phyloP scores from a whole-genome alignment of 805 yeast genomes.

The Yarrowia sp. region DNA sequence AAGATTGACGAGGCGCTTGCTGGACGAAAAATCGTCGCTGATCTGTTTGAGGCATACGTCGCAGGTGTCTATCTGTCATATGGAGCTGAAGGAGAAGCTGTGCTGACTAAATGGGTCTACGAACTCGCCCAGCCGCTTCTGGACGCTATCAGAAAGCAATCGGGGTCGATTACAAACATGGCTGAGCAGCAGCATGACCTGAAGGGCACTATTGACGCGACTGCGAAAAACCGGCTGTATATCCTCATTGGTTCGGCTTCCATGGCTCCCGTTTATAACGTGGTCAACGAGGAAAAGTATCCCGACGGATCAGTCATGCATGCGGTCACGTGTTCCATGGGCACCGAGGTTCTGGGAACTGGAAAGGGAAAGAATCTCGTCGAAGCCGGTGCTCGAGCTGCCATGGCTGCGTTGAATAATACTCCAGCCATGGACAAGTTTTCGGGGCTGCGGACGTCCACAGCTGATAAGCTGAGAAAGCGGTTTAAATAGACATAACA shows the following conservation, averaged over 20 bases:
- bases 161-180: slow-evolving; percentile 39
- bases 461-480: slow-evolving; percentile 25
- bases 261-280: slow-evolving; percentile 64
- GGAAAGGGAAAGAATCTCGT: slow-evolving; percentile 75
- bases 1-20: slow-evolving; percentile 40
- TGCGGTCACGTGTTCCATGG: slow-evolving; percentile 70
- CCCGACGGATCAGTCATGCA: slow-evolving; percentile 52
- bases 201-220: slow-evolving; percentile 54
- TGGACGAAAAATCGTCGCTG: slow-evolving; percentile 71
- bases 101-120: slow-evolving; percentile 48
- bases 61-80: slow-evolving; percentile 80
- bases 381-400: slow-evolving; percentile 85
- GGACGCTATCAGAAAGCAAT: slow-evolving; percentile 13
- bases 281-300: slow-evolving; percentile 48
- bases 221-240: slow-evolving; percentile 81
- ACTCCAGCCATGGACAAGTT: slow-evolving; percentile 67
- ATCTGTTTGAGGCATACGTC: slow-evolving; percentile 90
- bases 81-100: slow-evolving; percentile 48
- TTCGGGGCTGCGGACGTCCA: slow-evolving; percentile 55
- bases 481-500: slow-evolving; percentile 7
- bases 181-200: slow-evolving; percentile 43
- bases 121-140: slow-evolving; percentile 48
- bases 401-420: slow-evolving; percentile 75
- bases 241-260: slow-evolving; percentile 74
- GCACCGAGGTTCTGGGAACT: slow-evolving; percentile 67